Conservation (phyloP, 805 yeast species). For the Teunomyces pallodes region DNA sequence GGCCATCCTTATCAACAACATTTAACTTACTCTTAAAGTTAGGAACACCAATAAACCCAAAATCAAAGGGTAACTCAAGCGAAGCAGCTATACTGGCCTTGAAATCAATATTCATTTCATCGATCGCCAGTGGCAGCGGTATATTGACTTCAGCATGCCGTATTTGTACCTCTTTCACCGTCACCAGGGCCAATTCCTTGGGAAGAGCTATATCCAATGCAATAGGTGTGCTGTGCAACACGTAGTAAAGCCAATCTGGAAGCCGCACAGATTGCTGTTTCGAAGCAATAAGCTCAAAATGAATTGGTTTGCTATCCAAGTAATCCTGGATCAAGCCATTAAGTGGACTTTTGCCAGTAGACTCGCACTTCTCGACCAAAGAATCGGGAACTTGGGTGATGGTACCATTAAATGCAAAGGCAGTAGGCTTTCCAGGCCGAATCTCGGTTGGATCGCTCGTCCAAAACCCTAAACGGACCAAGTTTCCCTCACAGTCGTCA, state of each 20-base stretch:
- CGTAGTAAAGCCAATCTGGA: conserved; percentile 25
- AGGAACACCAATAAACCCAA: conserved; percentile 2
- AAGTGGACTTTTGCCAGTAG: conserved; percentile 17
- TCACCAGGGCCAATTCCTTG: neutral
- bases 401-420: conserved; percentile 17
- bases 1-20: conserved; percentile 4
- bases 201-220: conserved; percentile 12
- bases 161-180: neutral
- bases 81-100: conserved; percentile 5
- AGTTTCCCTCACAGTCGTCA: conserved; percentile 21
- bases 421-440: conserved; percentile 13
- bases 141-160: neutral
- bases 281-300: conserved; percentile 17
- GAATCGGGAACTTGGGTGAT: conserved; percentile 17
- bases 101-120: conserved; percentile 1
- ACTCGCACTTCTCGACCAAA: conserved; percentile 18
- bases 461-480: conserved; percentile 25
- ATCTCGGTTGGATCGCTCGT: conserved; percentile 10
- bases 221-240: conserved; percentile 12
- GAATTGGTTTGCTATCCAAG: conserved; percentile 16
- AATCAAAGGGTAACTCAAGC: conserved; percentile 1
- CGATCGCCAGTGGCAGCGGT: neutral
- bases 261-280: conserved; percentile 10
- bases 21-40: conserved; percentile 8
- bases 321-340: conserved; percentile 18